Evolutionary conservation across 106 monocot genomes (phyloP).

Genomic region (Dendrobium nobile): DNA sequence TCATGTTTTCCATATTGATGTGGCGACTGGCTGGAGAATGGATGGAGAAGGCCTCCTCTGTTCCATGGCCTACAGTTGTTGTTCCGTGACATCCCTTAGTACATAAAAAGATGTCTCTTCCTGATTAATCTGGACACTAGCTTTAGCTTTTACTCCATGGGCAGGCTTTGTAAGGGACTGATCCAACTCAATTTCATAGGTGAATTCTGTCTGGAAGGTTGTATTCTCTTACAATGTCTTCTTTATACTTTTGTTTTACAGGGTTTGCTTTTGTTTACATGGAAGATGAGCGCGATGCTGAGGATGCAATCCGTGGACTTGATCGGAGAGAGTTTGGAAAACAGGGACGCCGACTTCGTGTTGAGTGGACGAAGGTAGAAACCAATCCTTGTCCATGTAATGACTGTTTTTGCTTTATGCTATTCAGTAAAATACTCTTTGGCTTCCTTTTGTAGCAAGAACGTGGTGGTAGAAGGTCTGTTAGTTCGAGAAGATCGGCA

Average conservation of each 20-base stretch:
- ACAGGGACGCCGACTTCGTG: slow-evolving; percentile 78
- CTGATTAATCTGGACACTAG: slow-evolving; percentile 38
- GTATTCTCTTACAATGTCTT: neutral
- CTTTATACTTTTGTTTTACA: slow-evolving; percentile 15
- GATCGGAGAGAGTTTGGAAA: slow-evolving; percentile 84
- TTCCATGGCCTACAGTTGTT: slow-evolving; percentile 51
- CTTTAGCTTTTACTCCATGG: slow-evolving; percentile 36
- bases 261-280: slow-evolving; percentile 99
- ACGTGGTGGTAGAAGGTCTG: slow-evolving; percentile 49
- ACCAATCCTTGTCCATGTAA: neutral
- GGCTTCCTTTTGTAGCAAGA: slow-evolving; percentile 41
- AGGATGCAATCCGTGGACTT: slow-evolving; percentile 85
- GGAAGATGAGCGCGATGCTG: slow-evolving; percentile 98
- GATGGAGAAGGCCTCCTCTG: slow-evolving; percentile 45
- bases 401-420: neutral
- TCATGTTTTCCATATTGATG: slow-evolving; percentile 56
- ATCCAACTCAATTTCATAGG: neutral
- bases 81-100: slow-evolving; percentile 67
- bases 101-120: slow-evolving; percentile 77
- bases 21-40: slow-evolving; percentile 41
- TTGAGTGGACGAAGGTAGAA: slow-evolving; percentile 94
- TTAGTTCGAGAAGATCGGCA: slow-evolving; percentile 59
- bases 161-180: slow-evolving; percentile 1
- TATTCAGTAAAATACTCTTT: neutral
- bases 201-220: neutral